A percentile compares a stretch with the other conserved stretches of the same genome.
phyloP scores from a whole-genome alignment of 2,329 filamentous ascomycete genomes.

The Colletotrichum truncatum region DNA sequence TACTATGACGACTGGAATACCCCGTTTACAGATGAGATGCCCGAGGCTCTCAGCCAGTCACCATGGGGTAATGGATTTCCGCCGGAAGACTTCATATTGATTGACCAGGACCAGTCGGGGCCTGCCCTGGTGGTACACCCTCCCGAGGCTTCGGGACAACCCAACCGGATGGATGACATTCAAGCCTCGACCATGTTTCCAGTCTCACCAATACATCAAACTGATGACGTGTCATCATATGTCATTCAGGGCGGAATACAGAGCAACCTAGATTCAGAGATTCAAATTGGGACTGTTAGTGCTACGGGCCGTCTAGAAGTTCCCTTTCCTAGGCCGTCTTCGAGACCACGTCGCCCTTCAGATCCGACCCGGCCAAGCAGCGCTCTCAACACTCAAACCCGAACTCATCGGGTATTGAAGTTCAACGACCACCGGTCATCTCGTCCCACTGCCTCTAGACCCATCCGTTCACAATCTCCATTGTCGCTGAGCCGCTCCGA shows the following conservation, averaged over 20 bases:
- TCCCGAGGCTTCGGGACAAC: background rate
- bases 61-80: background rate
- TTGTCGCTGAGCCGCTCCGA: background rate
- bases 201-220: background rate
- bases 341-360: background rate
- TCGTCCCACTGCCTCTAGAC: background rate
- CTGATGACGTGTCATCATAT: background rate
- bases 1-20: constrained; percentile 6
- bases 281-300: too few relatives aligned
- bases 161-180: background rate
- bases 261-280: too few relatives aligned
- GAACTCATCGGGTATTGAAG: background rate
- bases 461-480: background rate
- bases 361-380: background rate
- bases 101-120: background rate
- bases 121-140: constrained; percentile 10
- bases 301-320: background rate
- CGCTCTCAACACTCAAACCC: background rate
- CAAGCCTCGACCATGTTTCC: background rate
- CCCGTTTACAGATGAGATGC: background rate
- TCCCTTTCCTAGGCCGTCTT: background rate
- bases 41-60: background rate
- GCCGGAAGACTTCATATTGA: background rate
- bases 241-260: too few relatives aligned
- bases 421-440: background rate